Evolutionary conservation across 2,329 filamentous ascomycete species (phyloP).

Genomic region (Colletotrichum somersetense): DNA sequence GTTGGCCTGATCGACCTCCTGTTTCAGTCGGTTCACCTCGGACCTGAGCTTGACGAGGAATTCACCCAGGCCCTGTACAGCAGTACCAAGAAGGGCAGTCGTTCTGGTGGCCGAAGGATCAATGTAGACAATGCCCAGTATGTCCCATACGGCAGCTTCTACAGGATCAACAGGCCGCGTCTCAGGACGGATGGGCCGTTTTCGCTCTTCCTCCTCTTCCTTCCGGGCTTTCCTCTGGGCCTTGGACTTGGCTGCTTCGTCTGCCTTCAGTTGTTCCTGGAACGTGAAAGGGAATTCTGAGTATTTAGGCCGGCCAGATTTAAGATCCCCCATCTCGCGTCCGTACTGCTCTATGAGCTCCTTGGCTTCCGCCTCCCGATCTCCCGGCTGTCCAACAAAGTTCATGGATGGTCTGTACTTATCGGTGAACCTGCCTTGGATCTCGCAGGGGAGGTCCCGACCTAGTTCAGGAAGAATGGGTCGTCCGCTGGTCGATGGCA

Average conservation of each 20-base stretch:
- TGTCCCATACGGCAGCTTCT: slow-evolving; percentile 66
- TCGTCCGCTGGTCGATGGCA: slow-evolving; percentile 55
- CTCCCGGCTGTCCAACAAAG: slow-evolving; percentile 55
- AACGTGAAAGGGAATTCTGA: slow-evolving; percentile 59
- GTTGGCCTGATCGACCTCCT: slow-evolving; percentile 58
- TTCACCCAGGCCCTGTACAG: slow-evolving; percentile 65
- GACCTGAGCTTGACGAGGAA: slow-evolving; percentile 62
- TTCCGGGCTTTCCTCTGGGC: slow-evolving; percentile 61
- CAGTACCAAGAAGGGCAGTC: slow-evolving; percentile 57
- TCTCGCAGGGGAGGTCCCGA: slow-evolving; percentile 57
- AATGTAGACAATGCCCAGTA: slow-evolving; percentile 63
- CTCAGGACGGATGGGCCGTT: slow-evolving; percentile 57
- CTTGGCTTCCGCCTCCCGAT: slow-evolving; percentile 57
- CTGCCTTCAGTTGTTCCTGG: slow-evolving; percentile 61
- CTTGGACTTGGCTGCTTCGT: slow-evolving; percentile 60
- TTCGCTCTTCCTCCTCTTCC: slow-evolving; percentile 55
- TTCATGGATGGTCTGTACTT: slow-evolving; percentile 57
- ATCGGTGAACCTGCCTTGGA: slow-evolving; percentile 58
- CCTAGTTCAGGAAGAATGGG: slow-evolving; percentile 55
- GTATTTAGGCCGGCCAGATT: slow-evolving; percentile 60
- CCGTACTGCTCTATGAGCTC: slow-evolving; percentile 57
- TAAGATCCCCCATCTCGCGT: slow-evolving; percentile 55
- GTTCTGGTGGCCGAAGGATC: slow-evolving; percentile 55
- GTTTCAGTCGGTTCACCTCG: slow-evolving; percentile 62
- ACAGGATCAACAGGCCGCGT: slow-evolving; percentile 59